These are phyloP conservation scores for Skeletonema grethae DNA, from an alignment of 108 stramenopile species.

Conservation along the genomic window DNA sequence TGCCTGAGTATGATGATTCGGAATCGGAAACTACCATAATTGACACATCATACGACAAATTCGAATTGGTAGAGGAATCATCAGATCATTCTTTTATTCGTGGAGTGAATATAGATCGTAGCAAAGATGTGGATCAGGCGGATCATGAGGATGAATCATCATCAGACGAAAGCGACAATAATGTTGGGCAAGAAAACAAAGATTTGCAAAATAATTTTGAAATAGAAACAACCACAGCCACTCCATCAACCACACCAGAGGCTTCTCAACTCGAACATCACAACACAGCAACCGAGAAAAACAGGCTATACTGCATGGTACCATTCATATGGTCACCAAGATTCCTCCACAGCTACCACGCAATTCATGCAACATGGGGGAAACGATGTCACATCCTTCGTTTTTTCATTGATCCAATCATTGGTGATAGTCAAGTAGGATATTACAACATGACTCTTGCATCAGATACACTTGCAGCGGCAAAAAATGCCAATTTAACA, in stretches of 20 bases:
- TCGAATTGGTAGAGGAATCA: not conserved
- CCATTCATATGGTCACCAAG: slow-evolving; percentile 40
- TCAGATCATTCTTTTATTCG: not conserved
- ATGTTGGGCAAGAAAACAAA: not conserved
- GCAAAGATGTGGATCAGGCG: not conserved
- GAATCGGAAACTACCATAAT: not conserved
- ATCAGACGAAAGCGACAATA: not conserved
- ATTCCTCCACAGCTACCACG: slow-evolving; percentile 23
- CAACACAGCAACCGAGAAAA: not conserved
- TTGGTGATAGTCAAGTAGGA: slow-evolving; percentile 28
- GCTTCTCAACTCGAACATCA: not conserved
- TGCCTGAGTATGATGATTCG: not conserved
- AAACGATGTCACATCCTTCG: slow-evolving; percentile 37
- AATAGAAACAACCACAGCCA: not conserved
- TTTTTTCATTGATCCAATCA: slow-evolving; percentile 44
- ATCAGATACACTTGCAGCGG: slow-evolving; percentile 10
- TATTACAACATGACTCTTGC: slow-evolving; percentile 35
- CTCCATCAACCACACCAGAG: not conserved
- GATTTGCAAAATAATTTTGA: not conserved
- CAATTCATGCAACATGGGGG: slow-evolving; percentile 31
- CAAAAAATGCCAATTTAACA: slow-evolving; percentile 21
- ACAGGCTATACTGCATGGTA: slow-evolving; percentile 39
- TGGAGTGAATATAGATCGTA: not conserved
- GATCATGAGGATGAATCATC: not conserved
- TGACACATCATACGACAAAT: no score